These are phyloP conservation scores for Saturnispora ahearnii DNA, from an alignment of 805 yeast genomes.

Conservation along the genomic window DNA sequence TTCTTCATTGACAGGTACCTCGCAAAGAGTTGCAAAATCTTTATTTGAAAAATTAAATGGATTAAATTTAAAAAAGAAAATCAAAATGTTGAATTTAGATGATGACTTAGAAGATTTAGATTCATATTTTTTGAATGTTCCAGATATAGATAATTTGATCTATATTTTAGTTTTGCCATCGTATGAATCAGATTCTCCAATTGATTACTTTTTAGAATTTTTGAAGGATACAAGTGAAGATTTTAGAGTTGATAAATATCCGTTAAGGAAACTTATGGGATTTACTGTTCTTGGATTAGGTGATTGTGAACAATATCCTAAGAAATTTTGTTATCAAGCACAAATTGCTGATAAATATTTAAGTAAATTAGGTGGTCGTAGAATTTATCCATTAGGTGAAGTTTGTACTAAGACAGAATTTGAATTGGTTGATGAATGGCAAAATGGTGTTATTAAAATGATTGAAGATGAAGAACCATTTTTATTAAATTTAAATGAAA, in stretches of 20 bases:
- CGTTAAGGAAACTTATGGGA: constrained; percentile 60
- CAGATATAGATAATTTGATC: constrained; percentile 33
- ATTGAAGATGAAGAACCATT: constrained; percentile 62
- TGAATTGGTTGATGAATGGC: constrained; percentile 55
- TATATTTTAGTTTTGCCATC: constrained; percentile 79
- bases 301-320: constrained; percentile 76
- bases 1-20: constrained; percentile 79
- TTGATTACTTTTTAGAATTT: constrained; percentile 78
- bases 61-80: constrained; percentile 28
- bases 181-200: constrained; percentile 86
- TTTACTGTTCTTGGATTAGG: constrained; percentile 85
- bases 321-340: constrained; percentile 80
- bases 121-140: constrained; percentile 64
- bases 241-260: constrained; percentile 77
- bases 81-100: constrained; percentile 60
- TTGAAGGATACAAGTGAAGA: constrained; percentile 75
- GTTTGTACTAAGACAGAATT: constrained; percentile 72
- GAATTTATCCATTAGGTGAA: constrained; percentile 76
- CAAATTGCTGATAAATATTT: constrained; percentile 61
- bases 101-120: constrained; percentile 78
- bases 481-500: constrained; percentile 44
- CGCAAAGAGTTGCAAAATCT: constrained; percentile 47
- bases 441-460: constrained; percentile 46
- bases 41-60: constrained; percentile 33
- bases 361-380: constrained; percentile 76